These are phyloP conservation scores for Yarrowia divulgata DNA, from an alignment of 805 yeast species.

Conservation along the genomic window DNA sequence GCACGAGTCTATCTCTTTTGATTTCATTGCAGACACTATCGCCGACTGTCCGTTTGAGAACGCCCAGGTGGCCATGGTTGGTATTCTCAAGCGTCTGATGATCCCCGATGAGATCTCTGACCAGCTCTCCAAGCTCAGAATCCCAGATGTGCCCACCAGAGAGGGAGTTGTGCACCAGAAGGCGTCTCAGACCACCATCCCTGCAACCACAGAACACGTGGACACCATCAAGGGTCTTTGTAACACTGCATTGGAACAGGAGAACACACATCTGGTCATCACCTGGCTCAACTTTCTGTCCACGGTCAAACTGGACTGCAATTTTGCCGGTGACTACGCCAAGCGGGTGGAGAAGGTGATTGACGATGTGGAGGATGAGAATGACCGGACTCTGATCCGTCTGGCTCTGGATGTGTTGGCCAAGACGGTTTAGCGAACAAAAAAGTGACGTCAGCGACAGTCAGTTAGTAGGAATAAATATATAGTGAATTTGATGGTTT, in stretches of 20 bases:
- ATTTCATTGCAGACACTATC: constrained; percentile 69
- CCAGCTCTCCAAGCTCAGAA: constrained; percentile 15
- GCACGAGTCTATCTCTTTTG: constrained; percentile 64
- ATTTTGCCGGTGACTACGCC: neutral
- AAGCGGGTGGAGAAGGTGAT: constrained; percentile 24
- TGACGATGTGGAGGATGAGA: constrained; percentile 22
- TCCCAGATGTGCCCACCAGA: constrained; percentile 24
- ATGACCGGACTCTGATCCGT: constrained; percentile 1
- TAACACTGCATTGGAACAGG: constrained; percentile 5
- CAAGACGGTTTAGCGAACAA: constrained; percentile 7
- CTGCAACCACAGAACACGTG: neutral
- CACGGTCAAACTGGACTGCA: constrained; percentile 19
- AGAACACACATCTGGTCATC: constrained; percentile 17
- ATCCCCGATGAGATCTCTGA: constrained; percentile 28
- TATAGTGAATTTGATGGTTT: too few relatives aligned
- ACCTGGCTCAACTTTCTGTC: constrained; percentile 34
- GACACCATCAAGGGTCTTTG: constrained; percentile 20
- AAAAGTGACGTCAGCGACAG: neutral
- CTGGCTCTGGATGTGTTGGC: constrained; percentile 19
- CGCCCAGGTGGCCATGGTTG: constrained; percentile 65
- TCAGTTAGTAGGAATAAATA: too few relatives aligned
- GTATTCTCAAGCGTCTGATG: constrained; percentile 61
- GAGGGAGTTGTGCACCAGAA: constrained; percentile 4
- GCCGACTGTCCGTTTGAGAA: constrained; percentile 69
- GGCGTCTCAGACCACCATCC: constrained; percentile 11